Base-by-base conservation (phyloP, 345 rosid species). In the Anacardium occidentale region DNA sequence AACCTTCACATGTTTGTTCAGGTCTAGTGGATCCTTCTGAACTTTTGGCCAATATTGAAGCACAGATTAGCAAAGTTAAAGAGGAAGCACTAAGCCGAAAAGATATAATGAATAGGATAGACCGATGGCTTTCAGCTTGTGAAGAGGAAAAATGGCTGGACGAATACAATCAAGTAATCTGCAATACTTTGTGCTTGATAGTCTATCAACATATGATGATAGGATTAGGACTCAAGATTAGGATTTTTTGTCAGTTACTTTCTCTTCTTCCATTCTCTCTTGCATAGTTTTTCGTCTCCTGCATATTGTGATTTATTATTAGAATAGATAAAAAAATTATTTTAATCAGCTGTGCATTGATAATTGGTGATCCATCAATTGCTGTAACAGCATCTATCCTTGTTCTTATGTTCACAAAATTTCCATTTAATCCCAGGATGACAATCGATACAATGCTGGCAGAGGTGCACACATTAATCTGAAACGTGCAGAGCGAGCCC, bases 91-190 rank as follows among this genome's bases (percentile, higher is more conserved):
- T 75, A 60, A 89, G 93, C 76, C 90, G 99, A 51, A 92, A 88
- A 84, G 99, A 95, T 63, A 93, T 95, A 80, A 89, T 89, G 94
- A 96, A 92, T 74, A 85, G 94, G 76, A 89, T 95, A 71, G 96
- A 95, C 24, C 82, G 91, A 73, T 95, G 99, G 98, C 99, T 95
- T 54, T 85, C 81, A 15, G 98, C 96, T 45, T 92, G 97, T 66
- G 96, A 95, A 80, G 99, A 92, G 75, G 99, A 95, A 62, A 92
- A 88, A 71, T 95, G 99, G 98, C 87, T 95, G 62, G 98, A 95
- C 81, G 94, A 90, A 69, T 95, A 95, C 76, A 89, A 83, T 76
- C 93, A 70, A 79, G 99, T 95, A 79, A 81, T 86, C 54, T 64
- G 64, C 40, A 69, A 66, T 55, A 69, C n/a, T 64, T 57, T 22